Percentiles rank a stretch among this genome's conserved stretches.
phyloP scores from a whole-genome alignment of 108 stramenopile genomes.

The Skeletonema potamos region DNA sequence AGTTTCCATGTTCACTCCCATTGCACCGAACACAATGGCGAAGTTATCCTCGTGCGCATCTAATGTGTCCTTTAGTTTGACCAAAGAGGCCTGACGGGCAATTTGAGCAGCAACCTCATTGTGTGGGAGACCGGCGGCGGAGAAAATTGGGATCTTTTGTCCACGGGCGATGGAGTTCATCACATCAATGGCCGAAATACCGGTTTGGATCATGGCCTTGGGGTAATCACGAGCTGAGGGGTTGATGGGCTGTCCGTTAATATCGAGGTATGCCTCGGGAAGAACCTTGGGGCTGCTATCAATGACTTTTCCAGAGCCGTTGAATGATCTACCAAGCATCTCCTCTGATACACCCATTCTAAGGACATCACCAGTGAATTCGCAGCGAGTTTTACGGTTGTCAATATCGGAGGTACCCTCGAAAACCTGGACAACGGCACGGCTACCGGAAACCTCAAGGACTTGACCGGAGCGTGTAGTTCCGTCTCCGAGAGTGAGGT shows the following conservation, averaged over 20 bases:
- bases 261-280: slow-evolving; percentile 99
- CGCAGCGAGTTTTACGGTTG: slow-evolving; percentile 95
- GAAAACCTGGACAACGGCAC: slow-evolving; percentile 99
- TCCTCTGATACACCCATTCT: slow-evolving; percentile 99
- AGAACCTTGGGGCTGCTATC: slow-evolving; percentile 97
- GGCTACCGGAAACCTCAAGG: slow-evolving; percentile 94
- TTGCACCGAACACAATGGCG: slow-evolving; percentile 99
- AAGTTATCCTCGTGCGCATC: slow-evolving; percentile 99
- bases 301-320: slow-evolving; percentile 99
- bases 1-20: slow-evolving; percentile 99
- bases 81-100: slow-evolving; percentile 97
- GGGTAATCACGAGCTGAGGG: slow-evolving; percentile 99
- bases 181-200: slow-evolving; percentile 99
- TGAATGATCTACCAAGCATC: slow-evolving; percentile 98
- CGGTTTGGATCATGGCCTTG: slow-evolving; percentile 99
- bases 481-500: slow-evolving; percentile 94
- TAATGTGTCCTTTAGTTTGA: slow-evolving; percentile 94
- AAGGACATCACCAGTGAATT: slow-evolving; percentile 98
- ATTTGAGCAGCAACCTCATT: slow-evolving; percentile 99
- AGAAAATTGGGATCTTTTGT: slow-evolving; percentile 99
- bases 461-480: slow-evolving; percentile 96
- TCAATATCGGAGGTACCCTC: slow-evolving; percentile 99
- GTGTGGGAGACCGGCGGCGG: slow-evolving; percentile 99
- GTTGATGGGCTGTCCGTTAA: slow-evolving; percentile 99
- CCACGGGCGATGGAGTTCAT: slow-evolving; percentile 99